Evolutionary conservation across 148 eudicot species (phyloP).

Genomic region (Persicaria maculosa): DNA sequence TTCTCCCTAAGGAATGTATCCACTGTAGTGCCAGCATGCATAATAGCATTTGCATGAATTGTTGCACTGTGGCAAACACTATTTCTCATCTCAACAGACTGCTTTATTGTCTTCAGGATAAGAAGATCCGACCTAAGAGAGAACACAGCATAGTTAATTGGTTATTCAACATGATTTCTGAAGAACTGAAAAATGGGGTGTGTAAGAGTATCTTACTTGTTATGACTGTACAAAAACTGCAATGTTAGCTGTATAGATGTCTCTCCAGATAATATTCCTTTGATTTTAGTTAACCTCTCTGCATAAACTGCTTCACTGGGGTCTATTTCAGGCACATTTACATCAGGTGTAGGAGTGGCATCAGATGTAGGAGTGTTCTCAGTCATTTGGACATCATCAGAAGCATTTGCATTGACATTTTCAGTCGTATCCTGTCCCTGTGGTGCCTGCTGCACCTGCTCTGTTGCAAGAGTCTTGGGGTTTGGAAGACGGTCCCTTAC

Average conservation of each 20-base stretch:
- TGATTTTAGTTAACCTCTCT: slow-evolving; percentile 64
- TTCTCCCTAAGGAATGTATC: slow-evolving; percentile 96
- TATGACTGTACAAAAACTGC: slow-evolving; percentile 88
- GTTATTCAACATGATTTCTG: neutral
- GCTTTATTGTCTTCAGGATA: slow-evolving; percentile 93
- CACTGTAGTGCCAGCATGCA: slow-evolving; percentile 99
- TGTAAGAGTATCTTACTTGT: slow-evolving; percentile 13
- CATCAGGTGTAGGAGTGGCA: slow-evolving; percentile 22
- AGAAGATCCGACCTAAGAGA: slow-evolving; percentile 84
- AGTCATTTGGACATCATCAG: slow-evolving; percentile 75
- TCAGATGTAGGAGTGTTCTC: slow-evolving; percentile 38
- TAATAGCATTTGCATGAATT: slow-evolving; percentile 89
- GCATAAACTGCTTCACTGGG: slow-evolving; percentile 65
- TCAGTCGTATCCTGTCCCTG: slow-evolving; percentile 41
- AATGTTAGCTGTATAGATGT: slow-evolving; percentile 87
- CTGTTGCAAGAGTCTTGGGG: slow-evolving; percentile 34
- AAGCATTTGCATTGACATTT: slow-evolving; percentile 36
- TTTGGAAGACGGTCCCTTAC: slow-evolving; percentile 63
- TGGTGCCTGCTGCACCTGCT: slow-evolving; percentile 34
- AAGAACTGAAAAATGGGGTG: neutral
- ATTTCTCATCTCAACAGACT: slow-evolving; percentile 95
- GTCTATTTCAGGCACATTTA: slow-evolving; percentile 36
- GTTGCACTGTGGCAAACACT: slow-evolving; percentile 99
- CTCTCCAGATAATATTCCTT: slow-evolving; percentile 87
- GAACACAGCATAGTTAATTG: slow-evolving; percentile 1